Evolutionary conservation across 75 land plant species (phyloP).

Genomic region (Selaginella tamariscina): DNA sequence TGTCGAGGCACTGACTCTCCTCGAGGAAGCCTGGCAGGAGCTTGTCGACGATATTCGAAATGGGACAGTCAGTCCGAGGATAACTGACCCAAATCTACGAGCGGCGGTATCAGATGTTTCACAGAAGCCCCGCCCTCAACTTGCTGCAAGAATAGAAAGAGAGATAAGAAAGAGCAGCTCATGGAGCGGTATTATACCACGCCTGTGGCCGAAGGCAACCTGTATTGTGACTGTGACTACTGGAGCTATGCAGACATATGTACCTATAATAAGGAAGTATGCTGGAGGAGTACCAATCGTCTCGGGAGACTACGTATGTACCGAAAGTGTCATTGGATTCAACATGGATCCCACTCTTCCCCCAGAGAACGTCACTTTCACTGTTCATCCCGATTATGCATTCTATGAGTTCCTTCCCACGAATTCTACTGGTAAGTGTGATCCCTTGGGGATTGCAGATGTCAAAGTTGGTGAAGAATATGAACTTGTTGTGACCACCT

Average conservation of each 20-base stretch:
- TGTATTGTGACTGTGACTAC: slow-evolving; percentile 57
- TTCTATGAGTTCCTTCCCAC: slow-evolving; percentile 66
- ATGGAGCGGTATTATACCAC: slow-evolving; percentile 52
- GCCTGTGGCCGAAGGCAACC: slow-evolving; percentile 62
- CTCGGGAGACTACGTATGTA: slow-evolving; percentile 55
- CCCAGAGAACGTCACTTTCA: slow-evolving; percentile 47
- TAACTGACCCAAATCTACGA: slow-evolving; percentile 35
- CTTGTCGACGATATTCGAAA: slow-evolving; percentile 36
- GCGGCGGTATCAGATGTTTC: slow-evolving; percentile 30
- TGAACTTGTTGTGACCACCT: slow-evolving; percentile 62
- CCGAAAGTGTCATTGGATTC: slow-evolving; percentile 64
- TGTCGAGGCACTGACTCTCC: neutral
- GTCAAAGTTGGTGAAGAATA: slow-evolving; percentile 73
- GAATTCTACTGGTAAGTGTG: neutral
- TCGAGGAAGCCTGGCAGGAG: slow-evolving; percentile 30
- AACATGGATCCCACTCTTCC: slow-evolving; percentile 44
- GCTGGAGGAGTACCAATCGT: slow-evolving; percentile 49
- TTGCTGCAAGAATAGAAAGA: slow-evolving; percentile 35
- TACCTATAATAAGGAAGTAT: slow-evolving; percentile 51
- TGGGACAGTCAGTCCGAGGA: slow-evolving; percentile 28
- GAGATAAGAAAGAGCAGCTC: slow-evolving; percentile 12
- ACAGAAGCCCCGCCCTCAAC: slow-evolving; percentile 41
- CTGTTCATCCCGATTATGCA: slow-evolving; percentile 50
- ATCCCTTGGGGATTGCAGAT: slow-evolving; percentile 54
- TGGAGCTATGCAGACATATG: slow-evolving; percentile 68